Evolutionary conservation across 768 basidiomycete species (phyloP).

Genomic region (Leucogyrophana mollusca): DNA sequence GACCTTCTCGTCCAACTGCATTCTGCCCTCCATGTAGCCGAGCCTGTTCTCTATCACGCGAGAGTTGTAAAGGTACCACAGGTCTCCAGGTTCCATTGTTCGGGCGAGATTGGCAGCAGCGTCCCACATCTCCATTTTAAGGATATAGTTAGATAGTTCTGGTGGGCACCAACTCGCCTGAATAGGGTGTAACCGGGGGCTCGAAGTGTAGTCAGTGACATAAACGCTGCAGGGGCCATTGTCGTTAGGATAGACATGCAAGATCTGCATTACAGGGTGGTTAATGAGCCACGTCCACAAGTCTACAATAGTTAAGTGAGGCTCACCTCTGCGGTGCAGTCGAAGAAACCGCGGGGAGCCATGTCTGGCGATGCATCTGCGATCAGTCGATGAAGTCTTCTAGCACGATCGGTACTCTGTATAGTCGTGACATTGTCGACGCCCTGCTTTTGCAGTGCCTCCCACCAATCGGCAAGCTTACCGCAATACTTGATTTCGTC

Average conservation of each 20-base stretch:
- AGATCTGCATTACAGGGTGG: slow-evolving; percentile 37
- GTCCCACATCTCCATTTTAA: slow-evolving; percentile 65
- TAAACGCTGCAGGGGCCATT: slow-evolving; percentile 45
- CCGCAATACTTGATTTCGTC: slow-evolving; percentile 43
- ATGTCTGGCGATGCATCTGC: slow-evolving; percentile 47
- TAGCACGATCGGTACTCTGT: slow-evolving; percentile 4
- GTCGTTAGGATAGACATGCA: slow-evolving; percentile 41
- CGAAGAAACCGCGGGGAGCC: slow-evolving; percentile 51
- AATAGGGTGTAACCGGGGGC: slow-evolving; percentile 30
- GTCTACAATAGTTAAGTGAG: not conserved
- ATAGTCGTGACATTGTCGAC: slow-evolving; percentile 8
- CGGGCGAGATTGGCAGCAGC: slow-evolving; percentile 39
- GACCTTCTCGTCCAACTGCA: slow-evolving; percentile 45
- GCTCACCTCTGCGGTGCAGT: slow-evolving; percentile 62
- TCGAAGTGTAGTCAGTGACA: slow-evolving; percentile 66
- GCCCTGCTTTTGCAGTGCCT: slow-evolving; percentile 23
- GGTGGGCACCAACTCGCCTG: slow-evolving; percentile 47
- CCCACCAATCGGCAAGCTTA: slow-evolving; percentile 52
- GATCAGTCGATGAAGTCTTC: slow-evolving; percentile 46
- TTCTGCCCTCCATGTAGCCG: slow-evolving; percentile 53
- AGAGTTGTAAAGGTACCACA: slow-evolving; percentile 53
- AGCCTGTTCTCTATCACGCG: slow-evolving; percentile 38
- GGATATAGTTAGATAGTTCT: slow-evolving; percentile 39
- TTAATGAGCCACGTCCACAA: not conserved
- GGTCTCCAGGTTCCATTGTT: slow-evolving; percentile 47